Evolutionary conservation across 2,329 filamentous ascomycete genomes (phyloP), one percentile per base, ranked within the genome.

Genomic region (Colletotrichum tabaci): DNA sequence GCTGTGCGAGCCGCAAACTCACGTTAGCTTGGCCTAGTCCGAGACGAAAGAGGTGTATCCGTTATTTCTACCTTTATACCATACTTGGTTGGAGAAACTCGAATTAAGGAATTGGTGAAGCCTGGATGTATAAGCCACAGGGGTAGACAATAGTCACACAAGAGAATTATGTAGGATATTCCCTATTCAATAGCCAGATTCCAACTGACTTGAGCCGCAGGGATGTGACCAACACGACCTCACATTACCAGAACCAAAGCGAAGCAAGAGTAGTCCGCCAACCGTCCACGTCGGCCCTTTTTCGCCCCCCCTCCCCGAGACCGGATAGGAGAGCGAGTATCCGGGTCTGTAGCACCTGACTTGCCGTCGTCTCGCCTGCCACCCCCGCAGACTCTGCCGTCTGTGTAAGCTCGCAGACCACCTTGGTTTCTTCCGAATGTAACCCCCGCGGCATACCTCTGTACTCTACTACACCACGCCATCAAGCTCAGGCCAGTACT

Each of bases 371-470:
- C 53, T 23, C 12, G 15, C 44, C 10, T 12, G 13, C 56, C n/a
- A 23, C 40, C 46, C 35, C 47, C 64, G 46, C 58, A 58, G 52
- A 63, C 57, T 26, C 52, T 60, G 26, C 53, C 58, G 16, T 42
- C 52, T 64, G 35, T 40, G 38, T 44, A 42, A 26, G 46, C 40
- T 38, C 61, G 13, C 18, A 50, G 21, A 16, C n/a, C 21, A 52
- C 30, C 8, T 26, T 68, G 52, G 26, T 53, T 58, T 21, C 53
- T 44, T 68, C 68, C 65, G 65, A 49, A 49, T 71, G 68, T 53
- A 57, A 71, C 68, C 68, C 50, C 47, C 50, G 35, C 50, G 35
- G 40, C 57, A 18, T 30, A 10, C 26, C 52, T 18, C n/a, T 30
- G 50, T 67, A 44, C 62, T 26, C 21, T 16, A 16, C n/a, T 12